These are phyloP conservation scores for Tylopilus cervinicoccineus DNA, from an alignment of 768 basidiomycete genomes.

Conservation along the genomic window DNA sequence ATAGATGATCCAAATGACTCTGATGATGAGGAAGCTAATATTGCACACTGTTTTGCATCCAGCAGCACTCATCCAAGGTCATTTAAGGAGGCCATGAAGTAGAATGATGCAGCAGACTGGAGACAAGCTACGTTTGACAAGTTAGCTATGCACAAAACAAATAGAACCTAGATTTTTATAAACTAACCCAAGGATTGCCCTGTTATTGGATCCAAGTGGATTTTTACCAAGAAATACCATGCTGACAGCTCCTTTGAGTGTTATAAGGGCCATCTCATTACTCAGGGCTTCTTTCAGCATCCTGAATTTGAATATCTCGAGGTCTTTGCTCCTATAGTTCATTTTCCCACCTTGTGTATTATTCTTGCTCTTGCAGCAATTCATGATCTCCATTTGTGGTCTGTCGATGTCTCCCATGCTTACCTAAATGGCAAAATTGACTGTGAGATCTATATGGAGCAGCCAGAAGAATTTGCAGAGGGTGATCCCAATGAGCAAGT, in stretches of 20 bases:
- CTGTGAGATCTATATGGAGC: neutral
- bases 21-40: too few species aligned
- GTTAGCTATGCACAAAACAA: neutral
- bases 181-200: slow-evolving; percentile 16
- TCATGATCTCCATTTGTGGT: neutral
- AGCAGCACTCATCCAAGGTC: too few species aligned
- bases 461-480: neutral
- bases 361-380: neutral
- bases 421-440: neutral
- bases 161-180: neutral
- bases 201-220: slow-evolving; percentile 32
- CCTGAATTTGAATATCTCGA: slow-evolving; percentile 34
- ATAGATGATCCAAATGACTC: too few species aligned
- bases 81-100: too few species aligned
- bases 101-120: too few species aligned
- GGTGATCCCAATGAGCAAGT: too few species aligned
- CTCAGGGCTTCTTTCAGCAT: slow-evolving; percentile 11
- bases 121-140: neutral
- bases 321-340: slow-evolving; percentile 29
- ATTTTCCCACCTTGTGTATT: neutral
- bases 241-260: slow-evolving; percentile 28
- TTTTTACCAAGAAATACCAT: slow-evolving; percentile 25
- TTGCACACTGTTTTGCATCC: too few species aligned
- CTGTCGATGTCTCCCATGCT: neutral
- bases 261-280: slow-evolving; percentile 38